Conservation (phyloP, 108 stramenopile genomes). For the Cyclotella choctawhatcheeana region DNA sequence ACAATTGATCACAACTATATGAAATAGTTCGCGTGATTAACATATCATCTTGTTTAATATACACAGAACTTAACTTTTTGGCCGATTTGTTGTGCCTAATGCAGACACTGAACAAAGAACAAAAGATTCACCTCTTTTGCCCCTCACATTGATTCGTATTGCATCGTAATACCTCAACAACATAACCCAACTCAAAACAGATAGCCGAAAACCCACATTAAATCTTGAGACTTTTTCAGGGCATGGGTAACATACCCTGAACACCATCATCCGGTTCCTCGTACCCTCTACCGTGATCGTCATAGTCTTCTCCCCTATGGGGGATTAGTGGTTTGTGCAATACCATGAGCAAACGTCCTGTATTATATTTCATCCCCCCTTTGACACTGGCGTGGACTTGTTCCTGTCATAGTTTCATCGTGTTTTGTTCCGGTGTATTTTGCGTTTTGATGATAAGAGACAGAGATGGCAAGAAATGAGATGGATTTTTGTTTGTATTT, state of each 20-base stretch:
- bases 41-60: slow-evolving; percentile 1
- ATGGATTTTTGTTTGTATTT: too few relatives aligned
- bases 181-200: slow-evolving; percentile 1
- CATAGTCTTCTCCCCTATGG: slow-evolving; percentile 33
- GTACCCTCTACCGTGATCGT: slow-evolving; percentile 26
- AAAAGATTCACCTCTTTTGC: too few relatives aligned
- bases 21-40: too few relatives aligned
- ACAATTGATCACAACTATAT: too few relatives aligned
- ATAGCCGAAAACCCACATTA: neutral
- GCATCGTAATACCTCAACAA: too few relatives aligned
- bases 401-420: slow-evolving; percentile 25
- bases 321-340: slow-evolving; percentile 70
- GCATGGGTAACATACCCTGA: slow-evolving; percentile 47
- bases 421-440: neutral
- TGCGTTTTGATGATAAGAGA: neutral
- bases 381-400: slow-evolving; percentile 83
- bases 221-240: slow-evolving; percentile 1
- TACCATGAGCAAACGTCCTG: slow-evolving; percentile 87
- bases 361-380: slow-evolving; percentile 91
- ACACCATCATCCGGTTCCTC: slow-evolving; percentile 45
- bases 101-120: neutral
- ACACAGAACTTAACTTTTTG: neutral
- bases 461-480: neutral
- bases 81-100: neutral
- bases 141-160: too few relatives aligned